Evolutionary conservation across 495 filamentous ascomycete species (phyloP).

Genomic region (Lophiostoma macrostomum): DNA sequence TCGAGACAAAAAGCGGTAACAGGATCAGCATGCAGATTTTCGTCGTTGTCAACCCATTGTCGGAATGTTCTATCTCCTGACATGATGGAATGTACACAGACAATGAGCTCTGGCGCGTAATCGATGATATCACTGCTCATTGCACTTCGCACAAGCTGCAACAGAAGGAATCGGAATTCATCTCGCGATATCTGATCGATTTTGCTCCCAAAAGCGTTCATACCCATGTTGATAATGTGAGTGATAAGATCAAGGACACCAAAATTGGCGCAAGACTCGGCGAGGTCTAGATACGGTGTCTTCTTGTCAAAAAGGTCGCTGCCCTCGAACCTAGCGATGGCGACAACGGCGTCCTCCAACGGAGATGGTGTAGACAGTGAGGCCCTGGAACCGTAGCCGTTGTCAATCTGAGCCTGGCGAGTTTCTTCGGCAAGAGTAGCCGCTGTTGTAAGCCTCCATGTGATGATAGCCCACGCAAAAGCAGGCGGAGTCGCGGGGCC

Average conservation of each 20-base stretch:
- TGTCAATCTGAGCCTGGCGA: constrained; percentile 8
- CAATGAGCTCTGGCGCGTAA: constrained; percentile 28
- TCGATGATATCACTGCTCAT: constrained; percentile 13
- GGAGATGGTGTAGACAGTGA: neutral
- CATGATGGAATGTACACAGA: constrained; percentile 16
- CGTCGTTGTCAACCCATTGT: constrained; percentile 10
- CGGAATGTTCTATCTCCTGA: constrained; percentile 11
- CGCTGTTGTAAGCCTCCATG: constrained; percentile 41
- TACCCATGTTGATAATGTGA: constrained; percentile 12
- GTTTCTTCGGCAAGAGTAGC: neutral
- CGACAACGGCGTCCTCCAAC: constrained; percentile 15
- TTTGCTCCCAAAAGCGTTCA: constrained; percentile 11
- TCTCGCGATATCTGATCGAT: constrained; percentile 25
- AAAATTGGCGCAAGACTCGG: constrained; percentile 9
- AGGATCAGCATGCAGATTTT: constrained; percentile 14
- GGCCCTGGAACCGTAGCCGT: neutral
- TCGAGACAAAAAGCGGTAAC: constrained; percentile 36
- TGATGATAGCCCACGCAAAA: constrained; percentile 74
- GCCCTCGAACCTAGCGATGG: constrained; percentile 4
- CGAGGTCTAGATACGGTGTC: constrained; percentile 18
- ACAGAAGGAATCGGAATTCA: constrained; percentile 10
- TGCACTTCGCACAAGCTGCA: constrained; percentile 25
- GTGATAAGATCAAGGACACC: constrained; percentile 13
- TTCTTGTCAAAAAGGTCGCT: constrained; percentile 12
- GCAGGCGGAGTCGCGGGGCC: constrained; percentile 61